These are phyloP conservation scores for Coffea canephora DNA, from an alignment of 257 asterid genomes.

Conservation along the genomic window DNA sequence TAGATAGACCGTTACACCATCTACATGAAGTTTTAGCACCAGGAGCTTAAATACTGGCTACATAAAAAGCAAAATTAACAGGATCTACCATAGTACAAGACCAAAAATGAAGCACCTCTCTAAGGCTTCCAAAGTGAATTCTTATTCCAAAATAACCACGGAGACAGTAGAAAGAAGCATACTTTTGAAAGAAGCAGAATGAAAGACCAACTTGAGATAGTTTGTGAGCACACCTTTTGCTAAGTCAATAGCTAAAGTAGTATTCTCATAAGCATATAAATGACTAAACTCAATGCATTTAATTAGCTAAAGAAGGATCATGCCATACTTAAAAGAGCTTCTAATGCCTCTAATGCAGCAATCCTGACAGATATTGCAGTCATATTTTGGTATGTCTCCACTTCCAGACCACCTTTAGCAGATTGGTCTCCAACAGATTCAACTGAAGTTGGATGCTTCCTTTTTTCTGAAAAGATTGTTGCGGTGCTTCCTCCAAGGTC, in stretches of 20 bases:
- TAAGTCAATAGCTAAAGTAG: not conserved
- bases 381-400: no score
- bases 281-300: not conserved
- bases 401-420: no score
- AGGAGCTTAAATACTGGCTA: no score
- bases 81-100: no score
- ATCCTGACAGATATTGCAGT: conserved; percentile 25
- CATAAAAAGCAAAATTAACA: no score
- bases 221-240: not conserved
- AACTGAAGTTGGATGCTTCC: conserved; percentile 55
- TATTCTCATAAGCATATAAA: not conserved
- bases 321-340: conserved; percentile 77
- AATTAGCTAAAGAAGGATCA: conserved; percentile 13
- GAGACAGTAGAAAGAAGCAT: not conserved
- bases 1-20: no score
- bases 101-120: no score
- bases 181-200: not conserved
- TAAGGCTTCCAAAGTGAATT: no score
- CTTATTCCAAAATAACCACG: no score
- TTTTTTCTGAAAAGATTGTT: conserved; percentile 50
- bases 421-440: no score
- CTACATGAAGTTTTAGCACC: no score
- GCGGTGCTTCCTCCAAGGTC: conserved; percentile 33
- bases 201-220: not conserved
- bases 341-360: conserved; percentile 83